These are phyloP conservation scores for Aspergillus incahuasiensis DNA, from an alignment of 495 filamentous ascomycete species.

Conservation along the genomic window DNA sequence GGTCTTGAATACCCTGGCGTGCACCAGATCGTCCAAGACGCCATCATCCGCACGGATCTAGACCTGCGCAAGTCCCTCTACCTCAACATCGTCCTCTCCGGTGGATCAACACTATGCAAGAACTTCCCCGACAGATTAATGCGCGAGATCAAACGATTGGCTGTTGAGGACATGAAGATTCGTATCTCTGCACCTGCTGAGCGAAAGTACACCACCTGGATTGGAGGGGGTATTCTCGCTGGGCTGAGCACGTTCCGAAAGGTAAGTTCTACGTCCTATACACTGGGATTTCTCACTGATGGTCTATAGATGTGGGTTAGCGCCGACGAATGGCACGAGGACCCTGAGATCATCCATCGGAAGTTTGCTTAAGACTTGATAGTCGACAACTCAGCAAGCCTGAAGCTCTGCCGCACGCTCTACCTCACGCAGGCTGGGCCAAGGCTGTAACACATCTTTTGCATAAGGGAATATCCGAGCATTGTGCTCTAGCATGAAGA, in stretches of 20 bases:
- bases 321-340: constrained; percentile 98
- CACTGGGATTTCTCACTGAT: neutral
- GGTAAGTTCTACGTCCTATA: constrained; percentile 54
- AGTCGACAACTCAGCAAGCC: constrained; percentile 12
- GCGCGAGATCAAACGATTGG: constrained; percentile 84
- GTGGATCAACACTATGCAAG: constrained; percentile 84
- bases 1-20: constrained; percentile 96
- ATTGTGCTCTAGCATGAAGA: constrained; percentile 20
- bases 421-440: neutral
- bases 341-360: constrained; percentile 96
- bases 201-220: constrained; percentile 98
- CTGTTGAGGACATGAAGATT: constrained; percentile 98
- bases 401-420: neutral
- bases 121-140: constrained; percentile 95
- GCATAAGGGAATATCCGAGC: neutral
- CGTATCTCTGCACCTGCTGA: constrained; percentile 98
- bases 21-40: constrained; percentile 94
- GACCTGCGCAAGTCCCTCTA: constrained; percentile 93
- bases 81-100: constrained; percentile 94
- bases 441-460: neutral
- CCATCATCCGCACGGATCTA: constrained; percentile 94
- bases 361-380: constrained; percentile 67
- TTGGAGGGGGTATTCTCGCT: constrained; percentile 94
- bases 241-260: constrained; percentile 98
- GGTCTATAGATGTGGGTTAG: constrained; percentile 89